Percentiles rank a stretch among this genome's conserved stretches.
phyloP scores from a whole-genome alignment of 306 rosid species.

The Rosa multiflora region DNA sequence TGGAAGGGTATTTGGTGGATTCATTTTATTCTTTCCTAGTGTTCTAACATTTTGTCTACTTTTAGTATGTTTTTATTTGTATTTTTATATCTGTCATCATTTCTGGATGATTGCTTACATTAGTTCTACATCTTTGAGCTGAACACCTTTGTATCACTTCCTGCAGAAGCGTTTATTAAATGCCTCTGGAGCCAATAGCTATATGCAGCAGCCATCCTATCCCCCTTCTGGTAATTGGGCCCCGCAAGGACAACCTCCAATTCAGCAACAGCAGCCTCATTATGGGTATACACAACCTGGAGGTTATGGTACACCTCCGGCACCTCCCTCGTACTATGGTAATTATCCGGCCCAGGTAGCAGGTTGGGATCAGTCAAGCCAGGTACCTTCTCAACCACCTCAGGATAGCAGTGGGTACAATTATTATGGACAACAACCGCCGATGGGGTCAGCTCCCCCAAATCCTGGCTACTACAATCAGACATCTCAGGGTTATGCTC shows the following conservation, averaged over 20 bases:
- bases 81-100: not conserved
- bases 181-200: conserved; percentile 37
- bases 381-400: conserved; percentile 39
- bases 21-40: not conserved
- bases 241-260: conserved; percentile 34
- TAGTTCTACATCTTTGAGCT: not conserved
- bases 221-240: conserved; percentile 40
- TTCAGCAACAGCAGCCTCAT: conserved; percentile 41
- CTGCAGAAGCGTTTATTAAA: conserved; percentile 47
- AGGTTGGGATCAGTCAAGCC: conserved; percentile 50
- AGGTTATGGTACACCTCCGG: conserved; percentile 30
- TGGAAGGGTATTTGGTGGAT: not conserved
- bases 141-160: conserved; percentile 2
- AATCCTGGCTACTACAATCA: conserved; percentile 27
- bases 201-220: conserved; percentile 32
- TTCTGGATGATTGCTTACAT: not conserved
- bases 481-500: conserved; percentile 17
- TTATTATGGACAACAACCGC: conserved; percentile 44
- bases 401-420: conserved; percentile 41
- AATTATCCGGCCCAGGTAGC: conserved; percentile 40
- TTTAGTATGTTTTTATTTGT: not conserved
- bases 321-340: conserved; percentile 40
- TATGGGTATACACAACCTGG: conserved; percentile 44
- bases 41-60: not conserved
- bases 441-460: conserved; percentile 34